Base-by-base conservation (phyloP, 371 early-diverging fungal species). In the Mortierella sp. region DNA sequence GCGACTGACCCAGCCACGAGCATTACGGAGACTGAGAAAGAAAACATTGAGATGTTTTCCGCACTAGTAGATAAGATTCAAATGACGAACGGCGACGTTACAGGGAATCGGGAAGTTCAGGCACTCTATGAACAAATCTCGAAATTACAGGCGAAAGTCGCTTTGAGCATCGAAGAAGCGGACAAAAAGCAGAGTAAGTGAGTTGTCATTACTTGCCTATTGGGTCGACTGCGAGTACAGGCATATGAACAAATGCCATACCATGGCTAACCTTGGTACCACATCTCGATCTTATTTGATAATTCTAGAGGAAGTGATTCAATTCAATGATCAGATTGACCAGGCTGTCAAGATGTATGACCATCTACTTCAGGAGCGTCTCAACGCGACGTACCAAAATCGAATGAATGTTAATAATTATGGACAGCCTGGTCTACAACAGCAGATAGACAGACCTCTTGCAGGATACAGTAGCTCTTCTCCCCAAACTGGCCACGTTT, bases 261-360 rank as follows among this genome's bases (percentile, higher is more conserved):
- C 9, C 58, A 11, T 15, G 33, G 8, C 59, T 58, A 19, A 58
- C 59, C 9, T 32, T 36, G n/a, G 16, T 15, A 15, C 13, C 32
- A 6, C 28, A 1, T 32, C 9, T 47, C 63, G 53, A 43, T 38
- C 38, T 28, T 28, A 40, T 0, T 36, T 33, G 15, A n/a, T 6
- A 16, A 50, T 64, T 52, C 22, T 67, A 88, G 91, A 77, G 68
- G 84, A 83, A 3, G 90, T 90, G 59, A 87, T 91, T 52, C 90
- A 90, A n/a, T 69, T 93, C 61, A 92, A 94, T 66, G 91, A 92
- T 38, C 94, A 94, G 75, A 83, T 96, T 43, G 86, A 92, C 48
- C 87, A 87, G 16, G 94, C 95, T 24, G 88, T 94, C 22, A 92
- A 88, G 73, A 86, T 92, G 33, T 97, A 97, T 64, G 97, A 97